These are phyloP conservation scores for Lotmaria passim DNA, from an alignment of 208 protist species.

Conservation along the genomic window DNA sequence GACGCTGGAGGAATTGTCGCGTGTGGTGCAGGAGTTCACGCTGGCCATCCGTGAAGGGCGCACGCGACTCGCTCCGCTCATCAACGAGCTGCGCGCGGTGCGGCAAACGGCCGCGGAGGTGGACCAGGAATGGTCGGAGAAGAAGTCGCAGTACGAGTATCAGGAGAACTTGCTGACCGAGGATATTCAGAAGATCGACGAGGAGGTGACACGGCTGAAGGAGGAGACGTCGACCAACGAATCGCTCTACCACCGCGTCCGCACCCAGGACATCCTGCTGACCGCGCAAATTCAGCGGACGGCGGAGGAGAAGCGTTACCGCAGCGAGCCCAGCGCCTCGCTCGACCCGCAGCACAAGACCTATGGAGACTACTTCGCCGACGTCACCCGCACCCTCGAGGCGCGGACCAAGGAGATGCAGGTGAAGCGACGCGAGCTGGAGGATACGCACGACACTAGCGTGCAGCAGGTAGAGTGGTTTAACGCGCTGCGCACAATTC, in stretches of 20 bases:
- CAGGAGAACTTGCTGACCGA: conserved; percentile 83
- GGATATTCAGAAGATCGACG: conserved; percentile 87
- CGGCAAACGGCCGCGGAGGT: conserved; percentile 84
- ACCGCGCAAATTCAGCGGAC: conserved; percentile 54
- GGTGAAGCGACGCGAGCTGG: conserved; percentile 72
- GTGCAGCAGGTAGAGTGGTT: conserved; percentile 88
- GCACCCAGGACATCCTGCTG: conserved; percentile 62
- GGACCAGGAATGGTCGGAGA: conserved; percentile 84
- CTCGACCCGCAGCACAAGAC: conserved; percentile 71
- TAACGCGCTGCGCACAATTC: conserved; percentile 39
- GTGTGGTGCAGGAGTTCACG: conserved; percentile 89
- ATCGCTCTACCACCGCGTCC: conserved; percentile 86
- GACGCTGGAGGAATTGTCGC: conserved; percentile 90
- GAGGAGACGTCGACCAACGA: conserved; percentile 79
- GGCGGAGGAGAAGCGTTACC: conserved; percentile 62
- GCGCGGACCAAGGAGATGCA: conserved; percentile 73
- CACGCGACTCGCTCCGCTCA: conserved; percentile 85
- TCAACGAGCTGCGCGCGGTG: conserved; percentile 87
- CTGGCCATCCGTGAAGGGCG: conserved; percentile 84
- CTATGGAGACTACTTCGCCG: conserved; percentile 57
- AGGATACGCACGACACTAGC: conserved; percentile 80
- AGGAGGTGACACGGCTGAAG: conserved; percentile 74
- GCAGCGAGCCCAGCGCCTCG: conserved; percentile 27
- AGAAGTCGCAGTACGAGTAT: conserved; percentile 89
- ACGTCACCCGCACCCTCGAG: conserved; percentile 58